These are phyloP conservation scores for Beauveria australis DNA, from an alignment of 2,329 filamentous ascomycete genomes.

Conservation along the genomic window DNA sequence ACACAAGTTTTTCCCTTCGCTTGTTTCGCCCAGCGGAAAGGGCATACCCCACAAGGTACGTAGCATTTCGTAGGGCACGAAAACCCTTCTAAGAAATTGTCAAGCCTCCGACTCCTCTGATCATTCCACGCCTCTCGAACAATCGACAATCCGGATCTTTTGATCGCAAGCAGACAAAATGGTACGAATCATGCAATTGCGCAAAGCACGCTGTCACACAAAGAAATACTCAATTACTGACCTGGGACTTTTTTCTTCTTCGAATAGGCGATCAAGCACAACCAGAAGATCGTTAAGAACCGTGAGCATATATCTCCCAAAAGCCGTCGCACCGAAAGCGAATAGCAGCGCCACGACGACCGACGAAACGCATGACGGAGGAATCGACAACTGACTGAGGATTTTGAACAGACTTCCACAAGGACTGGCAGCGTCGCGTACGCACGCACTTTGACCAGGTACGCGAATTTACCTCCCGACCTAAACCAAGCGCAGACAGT, in stretches of 20 bases:
- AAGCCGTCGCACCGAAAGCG: slow-evolving; percentile 18
- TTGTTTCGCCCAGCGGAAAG: slow-evolving; percentile 8
- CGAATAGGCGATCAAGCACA: slow-evolving; percentile 93
- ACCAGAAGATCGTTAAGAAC: slow-evolving; percentile 96
- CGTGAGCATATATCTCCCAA: slow-evolving; percentile 49
- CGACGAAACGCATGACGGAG: slow-evolving; percentile 17
- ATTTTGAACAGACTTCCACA: slow-evolving; percentile 72
- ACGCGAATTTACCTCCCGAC: slow-evolving; percentile 31
- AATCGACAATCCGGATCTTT: slow-evolving; percentile 35
- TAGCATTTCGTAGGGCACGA: slow-evolving; percentile 30
- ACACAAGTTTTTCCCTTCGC: slow-evolving; percentile 15
- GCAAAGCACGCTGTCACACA: neutral
- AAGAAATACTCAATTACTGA: slow-evolving; percentile 22
- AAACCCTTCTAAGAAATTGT: slow-evolving; percentile 36
- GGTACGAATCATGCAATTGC: slow-evolving; percentile 15
- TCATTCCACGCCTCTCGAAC: slow-evolving; percentile 29
- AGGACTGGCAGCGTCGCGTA: slow-evolving; percentile 99
- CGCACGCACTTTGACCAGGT: slow-evolving; percentile 99
- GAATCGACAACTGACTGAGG: slow-evolving; percentile 11
- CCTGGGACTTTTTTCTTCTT: slow-evolving; percentile 24
- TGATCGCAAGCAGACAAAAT: slow-evolving; percentile 40
- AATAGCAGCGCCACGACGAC: slow-evolving; percentile 13
- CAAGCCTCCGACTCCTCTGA: slow-evolving; percentile 30
- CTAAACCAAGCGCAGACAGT: neutral
- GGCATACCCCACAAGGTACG: slow-evolving; percentile 24